These are phyloP conservation scores for Malus sieversii DNA, from an alignment of 306 rosid species.

Conservation along the genomic window DNA sequence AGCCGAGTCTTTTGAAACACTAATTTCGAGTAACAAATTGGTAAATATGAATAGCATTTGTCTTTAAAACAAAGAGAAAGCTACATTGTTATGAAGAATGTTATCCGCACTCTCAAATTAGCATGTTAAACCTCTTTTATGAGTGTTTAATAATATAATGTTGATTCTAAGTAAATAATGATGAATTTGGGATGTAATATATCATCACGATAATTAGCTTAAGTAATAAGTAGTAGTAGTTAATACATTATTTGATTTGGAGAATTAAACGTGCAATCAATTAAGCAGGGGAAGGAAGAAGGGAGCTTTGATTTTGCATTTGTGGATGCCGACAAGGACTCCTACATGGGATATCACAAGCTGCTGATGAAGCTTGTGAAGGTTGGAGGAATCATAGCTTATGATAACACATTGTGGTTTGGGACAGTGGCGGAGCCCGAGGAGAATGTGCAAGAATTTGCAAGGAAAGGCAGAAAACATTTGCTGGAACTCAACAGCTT, in stretches of 20 bases:
- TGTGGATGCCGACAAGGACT: constrained; percentile 46
- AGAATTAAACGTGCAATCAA: not conserved
- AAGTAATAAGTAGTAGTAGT: not conserved
- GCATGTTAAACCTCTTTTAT: not conserved
- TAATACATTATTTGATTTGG: not conserved
- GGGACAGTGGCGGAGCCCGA: constrained; percentile 37
- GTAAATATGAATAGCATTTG: not conserved
- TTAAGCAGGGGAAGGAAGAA: constrained; percentile 30
- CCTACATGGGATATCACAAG: constrained; percentile 40
- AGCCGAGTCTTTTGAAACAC: too few relatives aligned
- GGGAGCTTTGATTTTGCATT: constrained; percentile 47
- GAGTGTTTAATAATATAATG: too few relatives aligned
- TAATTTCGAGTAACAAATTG: too few relatives aligned
- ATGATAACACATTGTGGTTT: constrained; percentile 56
- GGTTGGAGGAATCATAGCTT: constrained; percentile 49
- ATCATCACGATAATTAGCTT: not conserved
- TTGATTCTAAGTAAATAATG: too few relatives aligned
- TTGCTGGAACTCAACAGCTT: constrained; percentile 24
- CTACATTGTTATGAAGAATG: not conserved
- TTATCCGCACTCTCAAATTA: not conserved
- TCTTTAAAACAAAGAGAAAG: not conserved
- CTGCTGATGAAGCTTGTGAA: constrained; percentile 37
- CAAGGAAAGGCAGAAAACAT: not conserved
- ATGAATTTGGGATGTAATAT: too few relatives aligned
- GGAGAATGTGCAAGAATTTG: not conserved